These are phyloP conservation scores for Aureobasidium pullulans DNA, from an alignment of 2,329 filamentous ascomycete species.

Conservation along the genomic window DNA sequence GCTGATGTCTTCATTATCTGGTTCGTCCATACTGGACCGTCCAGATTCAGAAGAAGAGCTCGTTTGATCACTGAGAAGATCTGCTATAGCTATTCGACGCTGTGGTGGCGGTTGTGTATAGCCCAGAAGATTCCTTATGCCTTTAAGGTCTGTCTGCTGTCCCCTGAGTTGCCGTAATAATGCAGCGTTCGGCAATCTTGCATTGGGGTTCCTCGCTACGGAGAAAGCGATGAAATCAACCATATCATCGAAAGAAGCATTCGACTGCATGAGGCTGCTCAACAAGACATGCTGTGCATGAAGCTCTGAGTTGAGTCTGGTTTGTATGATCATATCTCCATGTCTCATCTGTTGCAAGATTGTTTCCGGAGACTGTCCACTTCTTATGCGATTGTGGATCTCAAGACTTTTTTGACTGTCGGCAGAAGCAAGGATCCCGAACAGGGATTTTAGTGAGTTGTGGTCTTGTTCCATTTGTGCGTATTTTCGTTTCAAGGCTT, in stretches of 20 bases:
- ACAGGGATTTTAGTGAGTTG: slow-evolving; percentile 8
- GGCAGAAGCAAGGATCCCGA: neutral
- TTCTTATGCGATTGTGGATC: slow-evolving; percentile 12
- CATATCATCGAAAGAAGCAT: slow-evolving; percentile 16
- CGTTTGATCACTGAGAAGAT: neutral
- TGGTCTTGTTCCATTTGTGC: slow-evolving; percentile 15
- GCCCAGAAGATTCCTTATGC: neutral
- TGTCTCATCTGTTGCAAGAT: slow-evolving; percentile 11
- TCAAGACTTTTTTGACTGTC: neutral
- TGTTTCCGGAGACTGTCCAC: slow-evolving; percentile 13
- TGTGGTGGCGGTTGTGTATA: neutral
- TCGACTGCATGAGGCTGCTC: slow-evolving; percentile 12
- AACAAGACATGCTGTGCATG: slow-evolving; percentile 11
- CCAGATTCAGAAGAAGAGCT: neutral
- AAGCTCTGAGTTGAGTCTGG: neutral
- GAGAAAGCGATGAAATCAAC: neutral
- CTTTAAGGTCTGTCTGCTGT: neutral
- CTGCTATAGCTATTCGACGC: neutral
- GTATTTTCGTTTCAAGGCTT: slow-evolving; percentile 16
- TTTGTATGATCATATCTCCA: neutral
- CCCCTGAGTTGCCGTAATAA: neutral
- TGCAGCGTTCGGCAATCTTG: neutral
- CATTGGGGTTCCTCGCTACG: neutral
- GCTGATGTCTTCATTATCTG: neutral
- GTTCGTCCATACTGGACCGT: neutral